phyloP scores from a whole-genome alignment of 164 flowering plant species.

The Liriodendron chinense region DNA sequence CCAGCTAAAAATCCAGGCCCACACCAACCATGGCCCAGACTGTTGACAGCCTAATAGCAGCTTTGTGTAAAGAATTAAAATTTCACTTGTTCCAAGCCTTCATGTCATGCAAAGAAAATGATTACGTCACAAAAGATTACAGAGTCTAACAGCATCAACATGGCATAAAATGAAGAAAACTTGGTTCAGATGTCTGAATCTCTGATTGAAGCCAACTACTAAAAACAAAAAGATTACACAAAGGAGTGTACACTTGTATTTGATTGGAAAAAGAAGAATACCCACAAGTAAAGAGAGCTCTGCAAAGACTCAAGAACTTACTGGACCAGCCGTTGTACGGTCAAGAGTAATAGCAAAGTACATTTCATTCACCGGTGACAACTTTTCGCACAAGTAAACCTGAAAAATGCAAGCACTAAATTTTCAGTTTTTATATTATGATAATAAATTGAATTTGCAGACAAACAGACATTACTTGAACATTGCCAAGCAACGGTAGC shows the following conservation, averaged over 20 bases:
- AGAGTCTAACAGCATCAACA: neutral
- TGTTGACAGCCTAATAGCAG: too few relatives aligned
- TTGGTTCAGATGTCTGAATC: neutral
- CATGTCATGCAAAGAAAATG: too few relatives aligned
- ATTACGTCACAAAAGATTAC: neutral
- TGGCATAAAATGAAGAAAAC: too few relatives aligned
- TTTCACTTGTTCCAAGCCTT: neutral
- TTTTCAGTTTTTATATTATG: too few relatives aligned
- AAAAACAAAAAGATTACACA: neutral
- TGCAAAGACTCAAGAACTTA: constrained; percentile 33
- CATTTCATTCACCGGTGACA: constrained; percentile 94
- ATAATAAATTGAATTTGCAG: neutral
- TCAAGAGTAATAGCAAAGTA: constrained; percentile 95
- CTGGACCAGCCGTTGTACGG: constrained; percentile 92
- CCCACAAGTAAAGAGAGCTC: neutral
- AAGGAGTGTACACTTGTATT: neutral
- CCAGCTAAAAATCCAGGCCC: neutral
- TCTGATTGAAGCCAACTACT: neutral
- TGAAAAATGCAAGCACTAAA: constrained; percentile 19
- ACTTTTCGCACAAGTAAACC: constrained; percentile 82
- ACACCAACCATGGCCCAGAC: neutral
- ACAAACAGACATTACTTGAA: neutral
- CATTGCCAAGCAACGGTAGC: too few relatives aligned
- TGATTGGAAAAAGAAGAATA: neutral
- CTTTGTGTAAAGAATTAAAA: too few relatives aligned